Conservation (phyloP, 768 basidiomycete genomes). For the Tulasnella sp. region DNA sequence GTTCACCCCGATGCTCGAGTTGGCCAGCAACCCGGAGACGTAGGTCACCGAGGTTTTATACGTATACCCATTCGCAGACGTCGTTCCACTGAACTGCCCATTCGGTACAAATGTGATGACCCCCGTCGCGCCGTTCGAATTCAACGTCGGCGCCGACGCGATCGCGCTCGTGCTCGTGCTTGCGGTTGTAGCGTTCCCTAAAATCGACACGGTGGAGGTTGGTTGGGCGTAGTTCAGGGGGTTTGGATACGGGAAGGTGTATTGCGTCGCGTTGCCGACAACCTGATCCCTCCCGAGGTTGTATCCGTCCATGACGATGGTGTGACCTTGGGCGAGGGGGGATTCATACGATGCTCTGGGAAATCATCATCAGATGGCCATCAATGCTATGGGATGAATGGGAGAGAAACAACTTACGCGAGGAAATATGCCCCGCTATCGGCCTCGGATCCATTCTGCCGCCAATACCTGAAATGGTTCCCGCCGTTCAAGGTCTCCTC, state of each 20-base stretch:
- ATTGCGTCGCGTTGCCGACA: slow-evolving; percentile 69
- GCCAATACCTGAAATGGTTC: slow-evolving; percentile 83
- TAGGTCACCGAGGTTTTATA: slow-evolving; percentile 64
- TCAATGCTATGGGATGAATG: not conserved
- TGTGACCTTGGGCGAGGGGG: slow-evolving; percentile 49
- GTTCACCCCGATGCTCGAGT: slow-evolving; percentile 60
- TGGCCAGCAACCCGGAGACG: slow-evolving; percentile 56
- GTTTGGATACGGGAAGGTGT: slow-evolving; percentile 21
- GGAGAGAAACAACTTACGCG: slow-evolving; percentile 30
- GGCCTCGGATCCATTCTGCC: slow-evolving; percentile 53
- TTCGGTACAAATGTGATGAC: slow-evolving; percentile 41
- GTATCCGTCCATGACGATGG: slow-evolving; percentile 64
- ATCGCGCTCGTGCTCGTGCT: too few relatives aligned
- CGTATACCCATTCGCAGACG: slow-evolving; percentile 54
- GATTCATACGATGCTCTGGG: slow-evolving; percentile 50
- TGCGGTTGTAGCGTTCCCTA: slow-evolving; percentile 18
- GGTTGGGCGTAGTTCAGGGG: slow-evolving; percentile 10
- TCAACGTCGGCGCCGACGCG: not conserved
- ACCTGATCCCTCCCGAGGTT: slow-evolving; percentile 54
- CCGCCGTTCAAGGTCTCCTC: slow-evolving; percentile 78
- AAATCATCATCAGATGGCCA: not conserved
- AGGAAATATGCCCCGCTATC: slow-evolving; percentile 68
- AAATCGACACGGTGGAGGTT: slow-evolving; percentile 25
- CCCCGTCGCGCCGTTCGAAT: not conserved
- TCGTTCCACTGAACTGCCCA: slow-evolving; percentile 47